Evolutionary conservation across 2,329 filamentous ascomycete species (phyloP), one percentile per base, ranked within the genome.

Genomic region (Graphilbum fragrans): DNA sequence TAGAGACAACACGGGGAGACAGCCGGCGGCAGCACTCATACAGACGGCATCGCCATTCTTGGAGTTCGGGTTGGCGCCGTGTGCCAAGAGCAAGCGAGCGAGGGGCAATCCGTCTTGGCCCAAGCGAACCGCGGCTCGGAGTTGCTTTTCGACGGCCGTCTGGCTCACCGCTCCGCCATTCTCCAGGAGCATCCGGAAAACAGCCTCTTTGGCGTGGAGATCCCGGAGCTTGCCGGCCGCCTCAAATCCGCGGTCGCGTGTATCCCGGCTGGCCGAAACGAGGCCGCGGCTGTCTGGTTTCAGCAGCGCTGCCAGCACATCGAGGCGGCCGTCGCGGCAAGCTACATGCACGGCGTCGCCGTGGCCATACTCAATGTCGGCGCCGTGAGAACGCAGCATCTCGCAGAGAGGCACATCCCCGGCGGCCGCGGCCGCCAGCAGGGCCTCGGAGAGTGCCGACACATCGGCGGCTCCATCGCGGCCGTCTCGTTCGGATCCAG

Each of bases 1-100:
- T n/a, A n/a, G n/a, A n/a, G n/a, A n/a, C n/a, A n/a, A n/a, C n/a
- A n/a, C n/a, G n/a, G n/a, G n/a, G n/a, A n/a, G n/a, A n/a, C n/a
- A n/a, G n/a, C n/a, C n/a, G n/a, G n/a, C n/a, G n/a, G n/a, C n/a
- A n/a, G n/a, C n/a, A n/a, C n/a, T n/a, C n/a, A n/a, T 67, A 48
- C 72, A 69, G 4, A 78, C 63, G 5, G 70, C 67, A 41, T 76
- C 70, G 1, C 73, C 73, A 10, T 65, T 61, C 18, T 68, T 68
- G 51, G 69, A 69, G 49, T 78, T 69, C 0, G 71, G 66, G 41
- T 70, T 69, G 3, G 74, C 75, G 0, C 74, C 73, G n/a, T n/a
- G n/a, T n/a, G n/a, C n/a, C n/a, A 25, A 67, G 62, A 1, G 54
- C 47, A 8, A 79, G 56, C 17, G 80, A 51, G 10, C 76, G 63